These are phyloP conservation scores for Pezicula rhizophila DNA, from an alignment of 2,329 filamentous ascomycete species.

Conservation along the genomic window DNA sequence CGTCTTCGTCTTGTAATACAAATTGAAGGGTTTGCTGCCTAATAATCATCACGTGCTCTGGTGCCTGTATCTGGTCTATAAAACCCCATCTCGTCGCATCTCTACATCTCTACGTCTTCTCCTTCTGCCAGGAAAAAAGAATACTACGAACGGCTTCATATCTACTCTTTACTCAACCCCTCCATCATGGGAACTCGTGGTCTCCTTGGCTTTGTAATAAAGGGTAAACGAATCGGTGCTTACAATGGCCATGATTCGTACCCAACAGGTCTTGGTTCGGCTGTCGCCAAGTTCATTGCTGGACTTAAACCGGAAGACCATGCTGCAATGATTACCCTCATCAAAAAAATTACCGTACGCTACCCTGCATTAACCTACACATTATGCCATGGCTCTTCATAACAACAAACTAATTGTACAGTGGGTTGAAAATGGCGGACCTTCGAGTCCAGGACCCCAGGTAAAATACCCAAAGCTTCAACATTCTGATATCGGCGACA, in stretches of 20 bases:
- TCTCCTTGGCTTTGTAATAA: neutral
- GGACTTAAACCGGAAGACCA: neutral
- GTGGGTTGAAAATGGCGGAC: neutral
- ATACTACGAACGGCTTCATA: too few species aligned
- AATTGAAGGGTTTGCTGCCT: too few species aligned
- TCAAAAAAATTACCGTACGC: constrained; percentile 1
- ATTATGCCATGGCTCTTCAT: too few species aligned
- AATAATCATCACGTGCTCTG: too few species aligned
- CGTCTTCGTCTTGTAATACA: too few species aligned
- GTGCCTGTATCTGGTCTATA: too few species aligned
- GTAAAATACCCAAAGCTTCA: neutral
- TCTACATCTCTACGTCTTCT: too few species aligned
- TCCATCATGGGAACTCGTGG: constrained; percentile 3
- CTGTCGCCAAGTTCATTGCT: neutral
- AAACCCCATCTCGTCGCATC: too few species aligned
- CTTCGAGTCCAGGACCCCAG: neutral
- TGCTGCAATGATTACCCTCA: neutral
- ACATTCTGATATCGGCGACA: neutral
- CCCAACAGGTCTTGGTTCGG: neutral
- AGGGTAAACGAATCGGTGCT: neutral
- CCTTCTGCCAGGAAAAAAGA: too few species aligned
- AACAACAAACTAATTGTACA: neutral
- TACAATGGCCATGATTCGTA: constrained; percentile 2
- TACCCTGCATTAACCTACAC: too few species aligned
- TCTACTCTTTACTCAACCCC: too few species aligned